Conservation (phyloP, 2,329 filamentous ascomycete genomes). For the Cyanodermella asteris region DNA sequence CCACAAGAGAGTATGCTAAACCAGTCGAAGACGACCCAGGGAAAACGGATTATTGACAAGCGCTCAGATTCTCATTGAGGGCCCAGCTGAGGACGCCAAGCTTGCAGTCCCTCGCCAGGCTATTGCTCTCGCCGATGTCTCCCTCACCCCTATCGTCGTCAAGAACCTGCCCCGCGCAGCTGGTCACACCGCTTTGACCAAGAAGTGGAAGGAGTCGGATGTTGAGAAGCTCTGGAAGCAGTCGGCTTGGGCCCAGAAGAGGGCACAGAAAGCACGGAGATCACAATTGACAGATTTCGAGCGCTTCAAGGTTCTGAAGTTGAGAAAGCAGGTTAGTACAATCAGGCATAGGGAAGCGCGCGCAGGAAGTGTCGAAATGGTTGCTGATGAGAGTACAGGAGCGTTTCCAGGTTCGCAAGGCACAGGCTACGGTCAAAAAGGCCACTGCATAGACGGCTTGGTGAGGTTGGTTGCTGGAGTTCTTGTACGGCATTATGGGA, state of each 20-base stretch:
- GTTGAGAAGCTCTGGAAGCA: constrained; percentile 86
- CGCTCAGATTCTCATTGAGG: constrained; percentile 77
- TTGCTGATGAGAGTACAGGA: constrained; percentile 20
- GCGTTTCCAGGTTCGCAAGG: constrained; percentile 94
- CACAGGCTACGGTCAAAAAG: constrained; percentile 77
- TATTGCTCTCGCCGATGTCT: constrained; percentile 57
- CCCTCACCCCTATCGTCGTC: constrained; percentile 78
- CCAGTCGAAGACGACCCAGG: not conserved
- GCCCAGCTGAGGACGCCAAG: constrained; percentile 62
- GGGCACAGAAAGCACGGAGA: constrained; percentile 65
- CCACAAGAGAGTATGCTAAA: constrained; percentile 89
- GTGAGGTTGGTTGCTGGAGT: constrained; percentile 4
- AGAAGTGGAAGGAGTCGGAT: constrained; percentile 73
- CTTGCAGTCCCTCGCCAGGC: constrained; percentile 71
- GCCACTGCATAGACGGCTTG: constrained; percentile 32
- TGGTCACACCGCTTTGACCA: constrained; percentile 64
- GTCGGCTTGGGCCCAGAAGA: constrained; percentile 88
- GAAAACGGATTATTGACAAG: constrained; percentile 1
- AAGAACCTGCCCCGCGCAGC: constrained; percentile 66
- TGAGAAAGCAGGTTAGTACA: constrained; percentile 83
- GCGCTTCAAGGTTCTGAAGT: constrained; percentile 97
- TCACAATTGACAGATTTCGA: constrained; percentile 92
- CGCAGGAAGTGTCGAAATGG: not conserved
- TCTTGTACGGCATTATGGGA: constrained; percentile 31
- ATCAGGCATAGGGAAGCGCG: not conserved